Conservation (phyloP, 1,284 basidiomycete genomes). For the Heliocybe sulcata region DNA sequence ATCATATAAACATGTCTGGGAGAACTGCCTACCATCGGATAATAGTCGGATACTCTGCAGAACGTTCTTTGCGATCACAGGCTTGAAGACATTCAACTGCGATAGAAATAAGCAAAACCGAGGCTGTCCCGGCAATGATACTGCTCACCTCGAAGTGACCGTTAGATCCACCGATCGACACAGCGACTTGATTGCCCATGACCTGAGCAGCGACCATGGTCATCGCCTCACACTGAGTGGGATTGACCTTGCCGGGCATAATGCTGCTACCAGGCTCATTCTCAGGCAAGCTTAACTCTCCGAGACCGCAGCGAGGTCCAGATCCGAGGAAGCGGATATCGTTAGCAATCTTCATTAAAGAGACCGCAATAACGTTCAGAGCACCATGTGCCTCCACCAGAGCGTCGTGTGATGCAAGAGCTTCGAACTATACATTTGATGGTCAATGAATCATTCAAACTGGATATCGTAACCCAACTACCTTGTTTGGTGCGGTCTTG, state of each 20-base stretch:
- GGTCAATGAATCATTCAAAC: conserved; percentile 1
- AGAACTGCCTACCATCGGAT: conserved; percentile 65
- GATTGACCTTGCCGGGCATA: conserved; percentile 99
- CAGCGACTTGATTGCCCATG: conserved; percentile 95
- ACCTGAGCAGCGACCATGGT: conserved; percentile 99
- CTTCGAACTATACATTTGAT: conserved; percentile 71
- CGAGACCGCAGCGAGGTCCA: conserved; percentile 95
- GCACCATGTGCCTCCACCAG: conserved; percentile 97
- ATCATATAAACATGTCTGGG: background rate
- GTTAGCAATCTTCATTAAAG: conserved; percentile 99
- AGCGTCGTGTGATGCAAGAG: conserved; percentile 94
- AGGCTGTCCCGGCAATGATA: background rate
- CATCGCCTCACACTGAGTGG: conserved; percentile 97
- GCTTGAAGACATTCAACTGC: conserved; percentile 98
- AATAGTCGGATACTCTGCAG: conserved; percentile 92
- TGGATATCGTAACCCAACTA: conserved; percentile 15
- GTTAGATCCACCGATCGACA: conserved; percentile 89
- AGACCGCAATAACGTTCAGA: conserved; percentile 91
- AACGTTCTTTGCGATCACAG: conserved; percentile 97
- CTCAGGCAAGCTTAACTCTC: conserved; percentile 92
- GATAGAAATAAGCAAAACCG: background rate
- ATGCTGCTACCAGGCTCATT: conserved; percentile 99
- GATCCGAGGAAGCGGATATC: conserved; percentile 98
- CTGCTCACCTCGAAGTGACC: conserved; percentile 89
- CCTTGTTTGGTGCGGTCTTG: conserved; percentile 98